Evolutionary conservation across 2,329 filamentous ascomycete species (phyloP).

Genomic region (Metarhizium guizhouense): DNA sequence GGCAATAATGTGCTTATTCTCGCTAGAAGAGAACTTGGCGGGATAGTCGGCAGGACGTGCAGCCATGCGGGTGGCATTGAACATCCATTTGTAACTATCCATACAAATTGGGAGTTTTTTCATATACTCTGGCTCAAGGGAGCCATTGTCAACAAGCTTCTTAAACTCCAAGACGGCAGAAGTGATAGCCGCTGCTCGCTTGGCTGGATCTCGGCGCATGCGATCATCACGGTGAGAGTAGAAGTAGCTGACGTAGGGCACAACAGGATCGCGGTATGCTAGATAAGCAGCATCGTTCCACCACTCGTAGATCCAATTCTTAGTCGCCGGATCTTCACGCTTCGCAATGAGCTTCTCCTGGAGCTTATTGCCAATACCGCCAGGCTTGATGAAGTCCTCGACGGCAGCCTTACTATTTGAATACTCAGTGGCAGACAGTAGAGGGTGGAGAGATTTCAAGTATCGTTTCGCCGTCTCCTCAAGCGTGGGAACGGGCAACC

Average conservation of each 20-base stretch:
- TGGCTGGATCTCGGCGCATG: slow-evolving; percentile 75
- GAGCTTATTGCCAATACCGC: slow-evolving; percentile 70
- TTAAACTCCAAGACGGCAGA: slow-evolving; percentile 88
- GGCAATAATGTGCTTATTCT: slow-evolving; percentile 81
- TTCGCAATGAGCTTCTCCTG: slow-evolving; percentile 80
- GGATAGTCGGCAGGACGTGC: slow-evolving; percentile 75
- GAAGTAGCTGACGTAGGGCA: slow-evolving; percentile 98
- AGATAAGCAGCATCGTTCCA: slow-evolving; percentile 97
- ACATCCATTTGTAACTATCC: slow-evolving; percentile 99
- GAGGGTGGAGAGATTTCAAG: slow-evolving; percentile 68
- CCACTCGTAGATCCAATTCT: slow-evolving; percentile 97
- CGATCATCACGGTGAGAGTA: slow-evolving; percentile 96
- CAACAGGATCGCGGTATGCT: slow-evolving; percentile 85
- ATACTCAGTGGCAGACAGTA: slow-evolving; percentile 61
- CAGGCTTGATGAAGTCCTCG: slow-evolving; percentile 80
- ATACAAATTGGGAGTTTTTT: slow-evolving; percentile 95
- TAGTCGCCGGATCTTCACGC: slow-evolving; percentile 68
- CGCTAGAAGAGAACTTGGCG: slow-evolving; percentile 64
- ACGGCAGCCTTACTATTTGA: slow-evolving; percentile 73
- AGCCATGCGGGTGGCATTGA: slow-evolving; percentile 84
- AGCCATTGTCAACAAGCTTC: slow-evolving; percentile 73
- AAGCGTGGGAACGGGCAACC: slow-evolving; percentile 70
- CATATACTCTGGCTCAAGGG: slow-evolving; percentile 96
- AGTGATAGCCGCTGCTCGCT: slow-evolving; percentile 85
- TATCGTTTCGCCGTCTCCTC: slow-evolving; percentile 76